Conservation (phyloP, 495 filamentous ascomycete species). For the Lasiosphaeriaceae sp. region DNA sequence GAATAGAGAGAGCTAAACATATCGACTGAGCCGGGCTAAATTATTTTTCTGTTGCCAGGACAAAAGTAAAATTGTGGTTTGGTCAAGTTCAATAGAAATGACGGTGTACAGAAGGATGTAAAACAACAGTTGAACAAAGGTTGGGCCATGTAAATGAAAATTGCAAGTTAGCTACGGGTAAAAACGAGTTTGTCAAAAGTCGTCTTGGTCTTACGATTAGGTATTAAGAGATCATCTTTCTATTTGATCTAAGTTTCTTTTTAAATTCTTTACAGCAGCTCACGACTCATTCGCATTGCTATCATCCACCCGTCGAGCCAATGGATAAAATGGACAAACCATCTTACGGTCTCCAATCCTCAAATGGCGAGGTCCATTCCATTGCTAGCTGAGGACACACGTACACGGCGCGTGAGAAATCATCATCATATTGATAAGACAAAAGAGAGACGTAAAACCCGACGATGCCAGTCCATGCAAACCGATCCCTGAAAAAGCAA, state of each 20-base stretch:
- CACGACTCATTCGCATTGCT: conserved; percentile 19
- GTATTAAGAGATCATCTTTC: conserved; percentile 3
- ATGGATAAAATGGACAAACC: conserved; percentile 14
- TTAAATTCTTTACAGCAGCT: conserved; percentile 25
- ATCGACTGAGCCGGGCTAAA: no score
- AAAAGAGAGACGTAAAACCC: conserved; percentile 26
- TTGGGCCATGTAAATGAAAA: neutral
- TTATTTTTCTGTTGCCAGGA: no score
- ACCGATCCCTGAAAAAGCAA: conserved; percentile 30
- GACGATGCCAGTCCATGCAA: conserved; percentile 33
- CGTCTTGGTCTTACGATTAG: neutral
- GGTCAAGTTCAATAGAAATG: no score
- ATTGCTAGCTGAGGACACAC: conserved; percentile 24
- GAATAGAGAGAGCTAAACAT: no score
- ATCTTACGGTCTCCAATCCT: conserved; percentile 32
- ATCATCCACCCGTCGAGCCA: conserved; percentile 23
- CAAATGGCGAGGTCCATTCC: conserved; percentile 11
- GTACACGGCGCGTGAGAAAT: conserved; percentile 19
- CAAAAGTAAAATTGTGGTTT: no score
- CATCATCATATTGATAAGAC: conserved; percentile 23
- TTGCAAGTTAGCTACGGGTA: neutral
- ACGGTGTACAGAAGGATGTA: no score
- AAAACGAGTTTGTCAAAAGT: neutral
- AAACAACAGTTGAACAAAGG: no score
- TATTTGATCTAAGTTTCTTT: conserved; percentile 24